Percentiles rank a stretch among this genome's conserved stretches.
Conservation (phyloP, 1,139 yeast genomes). For the Tardiomyces blankii region DNA sequence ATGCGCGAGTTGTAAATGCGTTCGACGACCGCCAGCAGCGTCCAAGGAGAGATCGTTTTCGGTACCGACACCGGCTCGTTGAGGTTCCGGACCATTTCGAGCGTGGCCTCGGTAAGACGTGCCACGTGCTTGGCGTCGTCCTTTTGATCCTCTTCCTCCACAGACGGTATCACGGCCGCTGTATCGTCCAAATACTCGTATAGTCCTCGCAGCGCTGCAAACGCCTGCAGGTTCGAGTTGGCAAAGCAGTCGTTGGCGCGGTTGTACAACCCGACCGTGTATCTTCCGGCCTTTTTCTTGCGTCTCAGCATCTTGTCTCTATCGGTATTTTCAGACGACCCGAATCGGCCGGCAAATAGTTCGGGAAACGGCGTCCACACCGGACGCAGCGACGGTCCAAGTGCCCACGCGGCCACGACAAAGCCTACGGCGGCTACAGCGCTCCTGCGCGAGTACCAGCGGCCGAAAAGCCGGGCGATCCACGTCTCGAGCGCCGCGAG, state of each 20-base stretch:
- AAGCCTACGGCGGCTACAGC: neutral
- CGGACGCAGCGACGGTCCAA: neutral
- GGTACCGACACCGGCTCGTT: constrained; percentile 51
- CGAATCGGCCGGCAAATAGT: neutral
- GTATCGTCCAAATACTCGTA: constrained; percentile 40
- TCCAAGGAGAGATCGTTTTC: constrained; percentile 63
- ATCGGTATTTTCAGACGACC: neutral
- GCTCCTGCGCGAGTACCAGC: neutral
- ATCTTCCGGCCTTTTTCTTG: constrained; percentile 49
- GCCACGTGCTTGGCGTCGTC: constrained; percentile 2
- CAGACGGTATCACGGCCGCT: constrained; percentile 9
- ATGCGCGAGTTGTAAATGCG: constrained; percentile 66
- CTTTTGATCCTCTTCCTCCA: constrained; percentile 8
- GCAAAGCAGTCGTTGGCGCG: constrained; percentile 87
- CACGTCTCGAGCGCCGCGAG: too few relatives aligned
- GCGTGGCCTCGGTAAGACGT: constrained; percentile 31
- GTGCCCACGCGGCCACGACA: neutral
- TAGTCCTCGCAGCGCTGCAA: constrained; percentile 56
- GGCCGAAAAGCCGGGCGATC: too few relatives aligned
- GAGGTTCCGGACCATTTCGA: constrained; percentile 41
- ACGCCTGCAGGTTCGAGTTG: constrained; percentile 80
- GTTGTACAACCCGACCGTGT: constrained; percentile 76
- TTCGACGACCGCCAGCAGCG: constrained; percentile 62
- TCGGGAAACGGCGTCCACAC: neutral
- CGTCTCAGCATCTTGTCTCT: neutral